Base-by-base conservation (phyloP, 1,139 yeast genomes). In the Saccharomyces hybrid region DNA sequence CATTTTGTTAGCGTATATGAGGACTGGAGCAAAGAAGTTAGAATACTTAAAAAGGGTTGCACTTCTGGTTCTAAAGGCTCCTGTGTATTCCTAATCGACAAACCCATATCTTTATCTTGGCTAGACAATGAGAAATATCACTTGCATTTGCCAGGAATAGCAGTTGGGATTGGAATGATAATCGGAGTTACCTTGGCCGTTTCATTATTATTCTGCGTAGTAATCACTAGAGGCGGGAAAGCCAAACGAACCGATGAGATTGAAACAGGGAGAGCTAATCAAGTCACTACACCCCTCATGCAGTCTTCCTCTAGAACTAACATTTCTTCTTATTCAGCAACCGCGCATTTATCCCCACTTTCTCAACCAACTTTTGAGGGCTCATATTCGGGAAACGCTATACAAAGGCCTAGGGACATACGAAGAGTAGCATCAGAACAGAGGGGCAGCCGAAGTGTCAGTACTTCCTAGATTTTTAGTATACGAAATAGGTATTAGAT, bases 21-120 rank as follows among this genome's bases (percentile, higher is more conserved):
- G 55, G 86, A 86, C 14, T 73, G 75, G 52, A 86, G 83, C 51
- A 85, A 81, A 61, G 89, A 85, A 61, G 86, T 87, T 0, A 74
- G 84, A 52, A 73, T 90, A 7, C 59, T 86, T 24, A 77, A 81
- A 29, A 81, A 80, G 62, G 97, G 96, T 1, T 83, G 91, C 62
- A 77, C 90, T 0, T 75, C 81, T 8, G 66, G 71, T 19, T 60
- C 60, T 11, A 59, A 64, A 16, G 64, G 70, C 1, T 73, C 84
- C 0, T 88, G 96, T 57, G 82, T 90, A 1, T 80, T 88, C 56
- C 71, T 86, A 19, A 75, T 89, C 32, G 96, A 90, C 62, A 75
- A 83, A 53, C 91, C 93, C 4, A 72, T 84, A 14, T 74, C 80
- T 9, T 79, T 85, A 4, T 67, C 69, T 2, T 89, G 97, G 96